A percentile compares a stretch with the other conserved stretches of the same genome.
Evolutionary conservation across 805 yeast genomes (phyloP).

Genomic region (Nakazawaea molendinolei): DNA sequence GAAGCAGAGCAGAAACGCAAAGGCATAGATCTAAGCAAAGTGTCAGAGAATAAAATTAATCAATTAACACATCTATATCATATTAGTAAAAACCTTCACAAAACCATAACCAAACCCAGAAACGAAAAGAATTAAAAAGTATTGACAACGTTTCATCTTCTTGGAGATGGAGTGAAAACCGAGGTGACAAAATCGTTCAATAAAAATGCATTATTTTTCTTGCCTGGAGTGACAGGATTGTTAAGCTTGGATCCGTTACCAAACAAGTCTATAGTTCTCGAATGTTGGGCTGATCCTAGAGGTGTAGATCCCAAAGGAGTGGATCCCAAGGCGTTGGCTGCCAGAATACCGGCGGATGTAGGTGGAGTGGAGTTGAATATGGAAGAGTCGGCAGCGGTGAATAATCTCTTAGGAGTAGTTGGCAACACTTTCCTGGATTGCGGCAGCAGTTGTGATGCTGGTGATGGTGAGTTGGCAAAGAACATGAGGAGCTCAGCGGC

Average conservation of each 20-base stretch:
- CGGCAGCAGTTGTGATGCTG: conserved; percentile 4
- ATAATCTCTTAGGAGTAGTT: conserved; percentile 12
- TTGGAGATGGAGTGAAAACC: conserved; percentile 38
- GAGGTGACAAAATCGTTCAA: conserved; percentile 40
- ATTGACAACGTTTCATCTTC: conserved; percentile 8
- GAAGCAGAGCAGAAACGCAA: too few species aligned
- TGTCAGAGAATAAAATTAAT: too few species aligned
- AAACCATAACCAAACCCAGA: background rate
- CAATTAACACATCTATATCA: too few species aligned
- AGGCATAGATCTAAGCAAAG: too few species aligned
- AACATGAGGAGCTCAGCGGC: conserved; percentile 81
- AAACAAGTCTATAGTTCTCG: conserved; percentile 7
- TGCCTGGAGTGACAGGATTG: conserved; percentile 11
- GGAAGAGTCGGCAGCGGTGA: background rate
- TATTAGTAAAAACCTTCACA: too few species aligned
- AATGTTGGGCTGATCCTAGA: conserved; percentile 6
- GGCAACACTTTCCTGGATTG: conserved; percentile 8
- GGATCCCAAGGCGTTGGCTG: conserved; percentile 11
- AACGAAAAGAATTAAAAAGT: background rate
- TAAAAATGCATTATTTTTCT: conserved; percentile 27
- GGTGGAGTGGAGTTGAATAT: conserved; percentile 11
- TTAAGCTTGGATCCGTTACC: conserved; percentile 2
- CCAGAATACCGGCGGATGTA: conserved; percentile 11
- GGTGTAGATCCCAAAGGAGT: conserved; percentile 12
- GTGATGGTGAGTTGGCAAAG: conserved; percentile 69